A percentile compares a stretch with the other conserved stretches of the same genome.
Evolutionary conservation across 495 filamentous ascomycete species (phyloP).

Genomic region (Lophiotrema nucula): DNA sequence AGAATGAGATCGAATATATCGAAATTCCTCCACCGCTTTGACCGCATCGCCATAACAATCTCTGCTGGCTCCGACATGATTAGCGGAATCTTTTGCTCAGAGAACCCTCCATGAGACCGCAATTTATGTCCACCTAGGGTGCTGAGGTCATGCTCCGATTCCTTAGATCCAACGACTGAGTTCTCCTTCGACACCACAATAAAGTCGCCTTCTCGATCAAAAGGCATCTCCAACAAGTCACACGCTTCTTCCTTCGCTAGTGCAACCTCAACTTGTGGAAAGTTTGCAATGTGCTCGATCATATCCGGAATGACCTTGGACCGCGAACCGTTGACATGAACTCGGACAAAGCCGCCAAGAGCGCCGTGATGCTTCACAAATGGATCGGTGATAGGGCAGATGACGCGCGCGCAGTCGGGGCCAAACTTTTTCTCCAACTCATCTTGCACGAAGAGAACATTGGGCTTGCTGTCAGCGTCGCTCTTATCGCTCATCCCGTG

Average conservation of each 20-base stretch:
- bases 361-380: conserved; percentile 44
- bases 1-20: conserved; percentile 43
- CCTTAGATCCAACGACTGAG: conserved; percentile 38
- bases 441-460: conserved; percentile 44
- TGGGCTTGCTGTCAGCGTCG: conserved; percentile 36
- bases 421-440: conserved; percentile 36
- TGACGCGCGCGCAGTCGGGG: conserved; percentile 36
- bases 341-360: conserved; percentile 43
- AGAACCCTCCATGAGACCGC: conserved; percentile 43
- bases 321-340: conserved; percentile 28
- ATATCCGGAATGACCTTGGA: conserved; percentile 15
- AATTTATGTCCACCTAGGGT: conserved; percentile 37
- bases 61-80: conserved; percentile 34
- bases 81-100: conserved; percentile 39
- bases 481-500: conserved; percentile 45
- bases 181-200: conserved; percentile 38
- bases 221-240: conserved; percentile 38
- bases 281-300: not conserved
- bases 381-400: conserved; percentile 45
- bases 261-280: conserved; percentile 40
- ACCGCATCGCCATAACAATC: not conserved
- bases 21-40: conserved; percentile 39
- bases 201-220: conserved; percentile 42
- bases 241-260: conserved; percentile 37
- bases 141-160: conserved; percentile 38